Evolutionary conservation across 345 rosid genomes (phyloP).

Genomic region (Citrus cavaleriei): DNA sequence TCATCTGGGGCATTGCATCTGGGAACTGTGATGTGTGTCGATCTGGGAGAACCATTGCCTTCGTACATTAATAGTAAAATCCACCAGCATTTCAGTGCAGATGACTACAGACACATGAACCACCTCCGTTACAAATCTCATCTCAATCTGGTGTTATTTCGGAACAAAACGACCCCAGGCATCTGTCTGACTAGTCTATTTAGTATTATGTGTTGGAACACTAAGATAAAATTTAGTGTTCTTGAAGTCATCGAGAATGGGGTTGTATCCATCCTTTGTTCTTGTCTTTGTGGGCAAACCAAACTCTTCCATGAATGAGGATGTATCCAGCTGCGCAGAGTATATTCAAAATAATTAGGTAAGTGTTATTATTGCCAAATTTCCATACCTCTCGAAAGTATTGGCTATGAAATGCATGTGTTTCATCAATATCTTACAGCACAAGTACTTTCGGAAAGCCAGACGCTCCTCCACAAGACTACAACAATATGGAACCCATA

Average conservation of each 20-base stretch:
- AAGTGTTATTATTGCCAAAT: too few relatives aligned
- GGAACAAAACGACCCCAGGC: neutral
- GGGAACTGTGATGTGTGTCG: too few relatives aligned
- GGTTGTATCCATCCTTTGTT: slow-evolving; percentile 91
- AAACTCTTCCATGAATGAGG: slow-evolving; percentile 93
- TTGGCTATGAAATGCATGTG: too few relatives aligned
- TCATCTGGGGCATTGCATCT: neutral
- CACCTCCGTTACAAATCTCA: neutral
- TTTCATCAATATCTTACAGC: too few relatives aligned
- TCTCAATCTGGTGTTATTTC: slow-evolving; percentile 5
- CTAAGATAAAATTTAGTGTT: slow-evolving; percentile 88
- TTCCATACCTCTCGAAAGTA: too few relatives aligned
- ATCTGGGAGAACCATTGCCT: too few relatives aligned
- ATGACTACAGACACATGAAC: too few relatives aligned
- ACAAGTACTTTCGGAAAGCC: too few relatives aligned
- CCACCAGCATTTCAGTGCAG: neutral
- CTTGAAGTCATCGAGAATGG: slow-evolving; percentile 90
- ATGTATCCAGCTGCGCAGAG: slow-evolving; percentile 64
- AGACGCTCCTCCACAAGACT: too few relatives aligned
- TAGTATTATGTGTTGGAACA: slow-evolving; percentile 87
- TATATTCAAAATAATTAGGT: too few relatives aligned
- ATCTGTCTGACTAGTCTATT: slow-evolving; percentile 21
- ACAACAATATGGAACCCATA: too few relatives aligned
- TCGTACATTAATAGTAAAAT: neutral
- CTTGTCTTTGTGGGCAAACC: slow-evolving; percentile 84